Conservation (phyloP, 768 basidiomycete species). For the Suillus paluster region DNA sequence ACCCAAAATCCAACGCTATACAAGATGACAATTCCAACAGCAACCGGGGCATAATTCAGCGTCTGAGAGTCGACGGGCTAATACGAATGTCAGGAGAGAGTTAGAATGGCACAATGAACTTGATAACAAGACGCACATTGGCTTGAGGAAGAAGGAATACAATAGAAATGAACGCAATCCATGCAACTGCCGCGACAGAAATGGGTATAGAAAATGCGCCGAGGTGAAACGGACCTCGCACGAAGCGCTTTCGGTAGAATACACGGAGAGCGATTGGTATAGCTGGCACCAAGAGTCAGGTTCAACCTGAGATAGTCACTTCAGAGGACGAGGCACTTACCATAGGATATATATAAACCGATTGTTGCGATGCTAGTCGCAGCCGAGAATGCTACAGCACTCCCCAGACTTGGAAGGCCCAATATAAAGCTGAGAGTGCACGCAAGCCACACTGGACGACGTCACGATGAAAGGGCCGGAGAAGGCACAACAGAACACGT, state of each 20-base stretch:
- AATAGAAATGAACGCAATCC: conserved; percentile 77
- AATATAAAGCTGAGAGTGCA: conserved; percentile 77
- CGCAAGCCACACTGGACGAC: conserved; percentile 71
- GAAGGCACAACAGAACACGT: not conserved
- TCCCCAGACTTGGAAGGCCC: conserved; percentile 74
- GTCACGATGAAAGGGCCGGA: not conserved
- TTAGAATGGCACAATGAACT: not conserved
- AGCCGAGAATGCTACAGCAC: conserved; percentile 67
- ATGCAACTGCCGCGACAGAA: conserved; percentile 57
- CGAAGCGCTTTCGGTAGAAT: conserved; percentile 60
- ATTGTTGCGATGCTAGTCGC: conserved; percentile 69
- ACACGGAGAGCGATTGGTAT: conserved; percentile 75
- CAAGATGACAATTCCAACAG: conserved; percentile 70
- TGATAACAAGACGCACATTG: conserved; percentile 47
- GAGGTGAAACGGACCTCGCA: conserved; percentile 74
- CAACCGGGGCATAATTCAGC: conserved; percentile 76
- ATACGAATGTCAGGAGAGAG: not conserved
- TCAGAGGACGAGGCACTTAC: conserved; percentile 31
- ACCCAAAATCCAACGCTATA: conserved; percentile 76
- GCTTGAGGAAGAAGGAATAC: conserved; percentile 73
- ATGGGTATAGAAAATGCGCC: conserved; percentile 65
- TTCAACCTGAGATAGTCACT: not conserved
- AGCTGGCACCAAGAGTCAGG: conserved; percentile 33
- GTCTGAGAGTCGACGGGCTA: conserved; percentile 73
- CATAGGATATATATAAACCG: conserved; percentile 78